Evolutionary conservation across 2,329 filamentous ascomycete species (phyloP).

Genomic region (Endothia cerciana): DNA sequence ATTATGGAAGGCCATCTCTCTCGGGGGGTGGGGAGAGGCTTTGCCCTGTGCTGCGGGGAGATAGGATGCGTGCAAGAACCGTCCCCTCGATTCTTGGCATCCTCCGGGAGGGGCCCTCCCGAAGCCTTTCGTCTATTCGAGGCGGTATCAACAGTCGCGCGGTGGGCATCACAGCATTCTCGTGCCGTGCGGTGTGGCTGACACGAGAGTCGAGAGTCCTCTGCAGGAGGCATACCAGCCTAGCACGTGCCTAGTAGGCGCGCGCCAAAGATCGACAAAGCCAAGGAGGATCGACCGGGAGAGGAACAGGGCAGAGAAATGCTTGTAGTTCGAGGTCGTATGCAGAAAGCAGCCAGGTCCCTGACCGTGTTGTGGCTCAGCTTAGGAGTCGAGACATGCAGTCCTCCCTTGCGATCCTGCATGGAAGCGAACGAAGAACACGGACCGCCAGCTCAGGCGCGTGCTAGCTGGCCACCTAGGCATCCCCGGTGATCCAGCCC

Average conservation of each 20-base stretch:
- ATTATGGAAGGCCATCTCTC: background rate
- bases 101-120: background rate
- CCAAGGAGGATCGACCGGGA: slow-evolving; percentile 3
- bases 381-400: background rate
- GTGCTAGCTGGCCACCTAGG: background rate
- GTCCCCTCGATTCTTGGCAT: background rate
- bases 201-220: background rate
- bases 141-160: background rate
- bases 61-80: background rate
- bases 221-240: background rate
- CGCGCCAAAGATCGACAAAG: background rate
- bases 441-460: background rate
- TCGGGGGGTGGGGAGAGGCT: background rate
- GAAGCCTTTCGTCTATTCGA: background rate
- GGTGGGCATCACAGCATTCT: background rate
- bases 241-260: background rate
- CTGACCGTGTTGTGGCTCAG: background rate
- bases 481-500: background rate
- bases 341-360: background rate
- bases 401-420: background rate
- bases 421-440: background rate
- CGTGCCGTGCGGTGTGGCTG: background rate
- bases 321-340: no score
- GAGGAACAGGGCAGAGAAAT: background rate
- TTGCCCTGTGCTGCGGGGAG: background rate